These are phyloP conservation scores for Macaranga tanarius DNA, from an alignment of 441 rosid species.

Conservation along the genomic window DNA sequence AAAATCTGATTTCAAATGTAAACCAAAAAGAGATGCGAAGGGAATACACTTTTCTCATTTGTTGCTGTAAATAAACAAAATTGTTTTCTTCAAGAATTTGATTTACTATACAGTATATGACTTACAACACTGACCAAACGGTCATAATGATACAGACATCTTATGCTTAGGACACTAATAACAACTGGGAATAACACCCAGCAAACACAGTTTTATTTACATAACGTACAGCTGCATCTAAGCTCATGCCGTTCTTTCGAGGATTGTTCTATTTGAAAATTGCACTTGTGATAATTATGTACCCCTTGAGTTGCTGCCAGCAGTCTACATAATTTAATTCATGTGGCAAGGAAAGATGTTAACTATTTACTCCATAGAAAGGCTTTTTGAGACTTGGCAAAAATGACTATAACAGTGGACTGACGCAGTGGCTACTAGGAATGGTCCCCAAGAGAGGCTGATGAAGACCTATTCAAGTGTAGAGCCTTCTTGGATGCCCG, in stretches of 20 bases:
- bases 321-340: slow-evolving; percentile 17
- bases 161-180: slow-evolving; percentile 32
- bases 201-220: slow-evolving; percentile 46
- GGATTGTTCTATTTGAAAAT: slow-evolving; percentile 18
- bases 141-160: slow-evolving; percentile 30
- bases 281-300: slow-evolving; percentile 12
- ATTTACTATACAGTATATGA: slow-evolving; percentile 42
- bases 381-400: slow-evolving; percentile 4
- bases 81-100: slow-evolving; percentile 16
- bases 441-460: slow-evolving; percentile 54
- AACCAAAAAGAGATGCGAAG: background rate
- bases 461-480: slow-evolving; percentile 45
- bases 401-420: background rate
- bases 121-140: slow-evolving; percentile 25
- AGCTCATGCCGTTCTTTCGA: slow-evolving; percentile 19
- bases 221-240: slow-evolving; percentile 36
- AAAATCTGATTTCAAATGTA: too few relatives aligned
- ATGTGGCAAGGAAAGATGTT: slow-evolving; percentile 8
- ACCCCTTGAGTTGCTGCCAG: background rate
- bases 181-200: slow-evolving; percentile 21
- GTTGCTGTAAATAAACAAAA: slow-evolving; percentile 18
- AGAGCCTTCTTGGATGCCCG: slow-evolving; percentile 64
- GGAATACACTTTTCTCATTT: background rate
- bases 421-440: slow-evolving; percentile 26
- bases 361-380: background rate